These are phyloP conservation scores for Yamadazyma pseudoaaseri DNA, from an alignment of 1,139 yeast genomes.

Conservation along the genomic window DNA sequence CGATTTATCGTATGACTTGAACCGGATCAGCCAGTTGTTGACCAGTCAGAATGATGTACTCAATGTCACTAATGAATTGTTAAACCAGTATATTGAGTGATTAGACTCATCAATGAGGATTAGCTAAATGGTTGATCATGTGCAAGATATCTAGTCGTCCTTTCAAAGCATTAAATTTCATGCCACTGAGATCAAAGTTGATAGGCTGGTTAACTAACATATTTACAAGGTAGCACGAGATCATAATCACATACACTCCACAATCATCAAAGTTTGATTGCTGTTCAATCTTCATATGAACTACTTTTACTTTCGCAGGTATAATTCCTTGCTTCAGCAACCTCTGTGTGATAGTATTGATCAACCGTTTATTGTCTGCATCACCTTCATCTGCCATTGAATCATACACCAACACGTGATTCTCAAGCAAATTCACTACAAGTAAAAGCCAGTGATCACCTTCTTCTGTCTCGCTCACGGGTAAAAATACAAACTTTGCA, in stretches of 20 bases:
- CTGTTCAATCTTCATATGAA: conserved; percentile 37
- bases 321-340: conserved; percentile 14
- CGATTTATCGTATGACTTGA: conserved; percentile 2
- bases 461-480: conserved; percentile 40
- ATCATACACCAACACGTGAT: conserved; percentile 36
- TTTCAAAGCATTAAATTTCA: conserved; percentile 29
- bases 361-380: conserved; percentile 18
- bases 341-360: conserved; percentile 23
- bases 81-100: conserved; percentile 5
- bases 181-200: conserved; percentile 24
- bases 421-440: conserved; percentile 30
- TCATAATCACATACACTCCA: conserved; percentile 44
- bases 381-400: conserved; percentile 31
- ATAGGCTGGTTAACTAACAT: conserved; percentile 21
- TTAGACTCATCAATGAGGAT: neutral
- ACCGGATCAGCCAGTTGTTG: conserved; percentile 1
- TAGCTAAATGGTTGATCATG: conserved; percentile 9
- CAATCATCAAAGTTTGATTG: conserved; percentile 48
- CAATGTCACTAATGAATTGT: conserved; percentile 1
- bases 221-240: conserved; percentile 33
- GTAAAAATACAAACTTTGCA: conserved; percentile 39
- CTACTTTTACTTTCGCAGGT: conserved; percentile 18
- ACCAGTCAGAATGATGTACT: conserved; percentile 2
- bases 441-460: conserved; percentile 50
- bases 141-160: conserved; percentile 28